A percentile compares a stretch with the other conserved stretches of the same genome.
phyloP scores from a whole-genome alignment of 1,139 yeast genomes.

The Entelexis sorbosivorans region DNA sequence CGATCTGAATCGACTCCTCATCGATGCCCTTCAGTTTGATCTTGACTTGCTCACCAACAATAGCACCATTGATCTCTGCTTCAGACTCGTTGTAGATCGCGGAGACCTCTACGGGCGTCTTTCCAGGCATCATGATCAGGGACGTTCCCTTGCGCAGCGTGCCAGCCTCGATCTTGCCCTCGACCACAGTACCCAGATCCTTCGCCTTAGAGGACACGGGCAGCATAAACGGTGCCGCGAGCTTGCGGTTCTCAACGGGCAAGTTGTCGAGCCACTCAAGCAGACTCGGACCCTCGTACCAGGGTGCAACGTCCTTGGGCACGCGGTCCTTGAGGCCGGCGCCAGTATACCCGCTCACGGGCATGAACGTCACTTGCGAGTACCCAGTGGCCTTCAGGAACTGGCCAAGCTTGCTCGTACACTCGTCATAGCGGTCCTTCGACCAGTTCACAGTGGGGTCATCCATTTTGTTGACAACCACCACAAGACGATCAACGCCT shows the following conservation, averaged over 20 bases:
- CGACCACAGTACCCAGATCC: conserved; percentile 93
- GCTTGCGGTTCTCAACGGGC: conserved; percentile 72
- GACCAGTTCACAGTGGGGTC: conserved; percentile 96
- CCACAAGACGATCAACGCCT: conserved; percentile 88
- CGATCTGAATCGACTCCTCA: conserved; percentile 88
- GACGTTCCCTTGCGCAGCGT: conserved; percentile 69
- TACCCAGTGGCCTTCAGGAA: conserved; percentile 89
- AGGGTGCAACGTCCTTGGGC: conserved; percentile 58
- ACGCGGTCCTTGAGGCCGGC: conserved; percentile 90
- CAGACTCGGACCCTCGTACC: conserved; percentile 90
- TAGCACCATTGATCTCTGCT: conserved; percentile 81
- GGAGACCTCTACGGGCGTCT: conserved; percentile 66
- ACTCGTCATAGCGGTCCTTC: conserved; percentile 89
- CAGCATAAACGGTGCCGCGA: conserved; percentile 93
- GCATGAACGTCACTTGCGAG: conserved; percentile 84
- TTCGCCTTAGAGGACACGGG: conserved; percentile 92
- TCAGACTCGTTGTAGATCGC: conserved; percentile 90
- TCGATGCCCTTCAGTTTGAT: conserved; percentile 88
- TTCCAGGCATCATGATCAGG: conserved; percentile 87
- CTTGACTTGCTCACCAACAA: conserved; percentile 95
- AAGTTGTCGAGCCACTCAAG: conserved; percentile 78
- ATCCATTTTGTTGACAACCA: conserved; percentile 97
- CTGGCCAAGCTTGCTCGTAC: conserved; percentile 65
- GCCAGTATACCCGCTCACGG: conserved; percentile 96
- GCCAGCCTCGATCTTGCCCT: conserved; percentile 96